Base-by-base conservation (phyloP, 129 eudicot species). In the Escallonia rubra region DNA sequence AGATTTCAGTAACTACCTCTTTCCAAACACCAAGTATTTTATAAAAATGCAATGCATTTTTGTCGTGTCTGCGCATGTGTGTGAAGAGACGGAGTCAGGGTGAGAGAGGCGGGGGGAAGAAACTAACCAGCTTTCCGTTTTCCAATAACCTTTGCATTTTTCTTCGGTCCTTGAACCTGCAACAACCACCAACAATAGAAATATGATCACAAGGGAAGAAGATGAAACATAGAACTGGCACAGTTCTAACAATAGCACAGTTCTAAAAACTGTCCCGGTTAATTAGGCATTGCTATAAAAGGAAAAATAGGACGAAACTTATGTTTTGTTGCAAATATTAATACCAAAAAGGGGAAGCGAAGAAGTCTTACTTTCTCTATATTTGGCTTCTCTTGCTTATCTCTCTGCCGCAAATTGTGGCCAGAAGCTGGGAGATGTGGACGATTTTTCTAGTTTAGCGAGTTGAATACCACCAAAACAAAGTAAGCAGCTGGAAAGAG, bases 81-180 rank as follows among this genome's bases (percentile, higher is more conserved):
- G 34, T 23, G 34, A 23, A 23, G 34, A 23, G 34, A 23, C 34
- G 34, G 34, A 23, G 34, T 23, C 1, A 0, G 48, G 41, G 57
- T 11, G 58, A 67, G 69, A 55, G 62, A n/a, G 48, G n/a, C 51
- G 10, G 10, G 68, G 53, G 57, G 23, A 45, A 70, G 72, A 51
- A 68, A 71, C 72, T 61, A 63, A 89, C 92, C 92, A 58, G 78
- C 34, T 73, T 73, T 67, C 50, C 41, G 75, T 76, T 74, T 81
- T 78, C 68, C 74, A 43, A 58, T 40, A 45, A 68, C 75, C 75
- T 80, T 82, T 41, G 69, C 76, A 74, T 79, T 74, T 66, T 73
- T 70, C 39, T 39, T 69, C 43, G 75, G 62, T 61, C 78, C 68
- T 55, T 49, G 65, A 46, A 64, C 77, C 93, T 86, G 74, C 74